phyloP scores from a whole-genome alignment of 106 monocot genomes.

The Allium fistulosum region DNA sequence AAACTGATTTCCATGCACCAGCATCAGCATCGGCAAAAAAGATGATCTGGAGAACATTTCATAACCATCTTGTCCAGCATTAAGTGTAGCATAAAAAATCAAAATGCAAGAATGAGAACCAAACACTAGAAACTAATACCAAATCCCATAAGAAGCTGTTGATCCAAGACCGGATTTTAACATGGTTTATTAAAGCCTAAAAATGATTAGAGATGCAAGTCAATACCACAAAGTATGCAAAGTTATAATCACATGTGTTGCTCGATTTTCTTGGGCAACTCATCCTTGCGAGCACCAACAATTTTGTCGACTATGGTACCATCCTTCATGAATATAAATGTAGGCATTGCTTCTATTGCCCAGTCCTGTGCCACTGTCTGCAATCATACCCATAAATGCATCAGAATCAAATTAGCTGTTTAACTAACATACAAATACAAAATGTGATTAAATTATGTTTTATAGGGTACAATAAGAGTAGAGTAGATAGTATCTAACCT shows the following conservation, averaged over 20 bases:
- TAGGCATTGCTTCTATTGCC: conserved; percentile 77
- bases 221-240: too few species aligned
- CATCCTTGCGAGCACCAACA: conserved; percentile 59
- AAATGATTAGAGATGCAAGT: too few species aligned
- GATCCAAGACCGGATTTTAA: too few species aligned
- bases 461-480: background rate
- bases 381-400: background rate
- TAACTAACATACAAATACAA: conserved; percentile 31
- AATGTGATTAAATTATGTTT: background rate
- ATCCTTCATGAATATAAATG: conserved; percentile 73
- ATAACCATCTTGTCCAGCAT: too few species aligned
- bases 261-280: conserved; percentile 41
- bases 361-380: conserved; percentile 61
- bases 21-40: too few species aligned
- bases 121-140: too few species aligned
- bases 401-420: conserved; percentile 15
- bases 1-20: too few species aligned
- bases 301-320: conserved; percentile 57
- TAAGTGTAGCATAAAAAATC: too few species aligned
- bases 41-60: too few species aligned
- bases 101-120: too few species aligned
- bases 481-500: conserved; percentile 21
- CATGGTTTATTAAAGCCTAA: too few species aligned
- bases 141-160: too few species aligned
- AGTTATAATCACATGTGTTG: conserved; percentile 2